phyloP scores from a whole-genome alignment of 768 basidiomycete species.

The Leccinum disarticulatum region DNA sequence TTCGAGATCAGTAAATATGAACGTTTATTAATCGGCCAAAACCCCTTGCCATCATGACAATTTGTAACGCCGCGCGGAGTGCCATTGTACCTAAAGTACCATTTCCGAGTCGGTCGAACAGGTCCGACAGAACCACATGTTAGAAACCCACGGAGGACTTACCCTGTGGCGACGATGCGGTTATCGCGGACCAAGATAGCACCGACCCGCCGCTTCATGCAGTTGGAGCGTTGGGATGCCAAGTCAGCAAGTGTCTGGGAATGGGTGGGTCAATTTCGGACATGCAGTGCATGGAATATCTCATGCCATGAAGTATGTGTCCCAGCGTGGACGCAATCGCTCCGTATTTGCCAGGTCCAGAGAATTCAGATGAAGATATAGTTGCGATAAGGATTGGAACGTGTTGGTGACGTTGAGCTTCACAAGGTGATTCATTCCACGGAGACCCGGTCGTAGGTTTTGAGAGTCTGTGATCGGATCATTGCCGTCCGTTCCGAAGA shows the following conservation, averaged over 20 bases:
- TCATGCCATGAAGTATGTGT: slow-evolving; percentile 93
- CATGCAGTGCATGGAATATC: background rate
- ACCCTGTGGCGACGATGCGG: slow-evolving; percentile 80
- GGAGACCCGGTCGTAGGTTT: slow-evolving; percentile 14
- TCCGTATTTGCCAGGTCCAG: slow-evolving; percentile 71
- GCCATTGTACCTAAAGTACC: slow-evolving; percentile 80
- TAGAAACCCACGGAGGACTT: slow-evolving; percentile 18
- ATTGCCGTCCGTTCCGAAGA: slow-evolving; percentile 49
- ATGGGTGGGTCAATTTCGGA: slow-evolving; percentile 7
- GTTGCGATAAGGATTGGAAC: slow-evolving; percentile 51
- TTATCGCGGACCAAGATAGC: slow-evolving; percentile 88
- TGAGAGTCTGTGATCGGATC: slow-evolving; percentile 21
- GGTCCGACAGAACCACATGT: slow-evolving; percentile 1
- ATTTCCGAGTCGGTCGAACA: background rate
- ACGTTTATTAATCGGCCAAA: background rate
- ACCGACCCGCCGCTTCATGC: slow-evolving; percentile 96
- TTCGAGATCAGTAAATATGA: slow-evolving; percentile 51
- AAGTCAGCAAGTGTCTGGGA: slow-evolving; percentile 82
- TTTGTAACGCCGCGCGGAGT: slow-evolving; percentile 89
- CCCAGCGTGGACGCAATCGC: slow-evolving; percentile 87
- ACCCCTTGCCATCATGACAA: slow-evolving; percentile 51
- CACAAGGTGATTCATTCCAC: slow-evolving; percentile 44
- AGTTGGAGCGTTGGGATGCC: slow-evolving; percentile 88
- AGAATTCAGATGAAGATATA: slow-evolving; percentile 63
- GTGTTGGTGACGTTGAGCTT: slow-evolving; percentile 63